Evolutionary conservation across 2,329 filamentous ascomycete genomes (phyloP).

Genomic region (Purpureocillium takamizusanense): DNA sequence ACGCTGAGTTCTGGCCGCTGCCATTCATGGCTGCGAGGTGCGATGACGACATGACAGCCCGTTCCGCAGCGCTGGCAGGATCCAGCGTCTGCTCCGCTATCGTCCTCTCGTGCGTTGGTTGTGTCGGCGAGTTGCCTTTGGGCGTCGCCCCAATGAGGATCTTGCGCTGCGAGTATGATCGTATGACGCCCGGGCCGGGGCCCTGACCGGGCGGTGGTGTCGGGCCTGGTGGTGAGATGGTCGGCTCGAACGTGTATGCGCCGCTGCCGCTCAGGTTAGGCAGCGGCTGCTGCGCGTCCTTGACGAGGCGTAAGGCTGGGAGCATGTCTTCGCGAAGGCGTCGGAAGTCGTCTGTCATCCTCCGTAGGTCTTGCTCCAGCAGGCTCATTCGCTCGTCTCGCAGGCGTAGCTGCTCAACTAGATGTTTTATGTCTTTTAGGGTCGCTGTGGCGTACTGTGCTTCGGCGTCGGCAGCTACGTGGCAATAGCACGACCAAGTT

Average conservation of each 20-base stretch:
- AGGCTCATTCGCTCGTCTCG: conserved; percentile 84
- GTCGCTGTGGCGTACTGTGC: conserved; percentile 80
- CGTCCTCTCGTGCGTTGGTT: conserved; percentile 57
- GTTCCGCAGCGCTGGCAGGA: conserved; percentile 58
- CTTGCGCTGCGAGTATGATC: conserved; percentile 70
- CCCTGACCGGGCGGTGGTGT: conserved; percentile 43
- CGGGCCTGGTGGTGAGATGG: conserved; percentile 44
- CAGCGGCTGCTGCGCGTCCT: conserved; percentile 84
- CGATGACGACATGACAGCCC: conserved; percentile 57
- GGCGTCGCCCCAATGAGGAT: conserved; percentile 61
- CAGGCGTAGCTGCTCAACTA: conserved; percentile 81
- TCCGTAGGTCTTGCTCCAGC: conserved; percentile 73
- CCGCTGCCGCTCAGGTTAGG: conserved; percentile 38
- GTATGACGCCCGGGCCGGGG: conserved; percentile 46
- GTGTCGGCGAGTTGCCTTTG: conserved; percentile 70
- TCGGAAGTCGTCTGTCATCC: conserved; percentile 80
- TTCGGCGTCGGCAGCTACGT: conserved; percentile 76
- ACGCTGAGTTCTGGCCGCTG: conserved; percentile 45
- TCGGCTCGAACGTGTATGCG: conserved; percentile 41
- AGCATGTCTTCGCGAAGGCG: conserved; percentile 85
- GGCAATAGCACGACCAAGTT: conserved; percentile 10
- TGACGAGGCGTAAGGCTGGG: conserved; percentile 80
- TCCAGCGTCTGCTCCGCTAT: conserved; percentile 58
- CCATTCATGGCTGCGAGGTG: conserved; percentile 65
- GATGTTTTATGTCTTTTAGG: conserved; percentile 82